Conservation (phyloP, 495 filamentous ascomycete genomes). For the Neurospora sp. region DNA sequence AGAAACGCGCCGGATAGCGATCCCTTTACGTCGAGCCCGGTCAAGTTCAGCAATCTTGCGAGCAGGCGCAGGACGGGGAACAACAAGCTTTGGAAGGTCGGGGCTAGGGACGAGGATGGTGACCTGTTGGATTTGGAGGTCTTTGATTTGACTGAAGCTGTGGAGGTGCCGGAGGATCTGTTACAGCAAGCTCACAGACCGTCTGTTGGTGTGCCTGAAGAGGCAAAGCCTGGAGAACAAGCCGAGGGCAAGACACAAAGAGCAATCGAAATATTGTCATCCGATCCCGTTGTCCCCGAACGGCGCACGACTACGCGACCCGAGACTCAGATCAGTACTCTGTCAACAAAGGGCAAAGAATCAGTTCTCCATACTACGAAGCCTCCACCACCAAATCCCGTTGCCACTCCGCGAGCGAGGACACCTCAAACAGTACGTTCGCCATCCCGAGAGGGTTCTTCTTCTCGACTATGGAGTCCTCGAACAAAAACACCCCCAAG, state of each 20-base stretch:
- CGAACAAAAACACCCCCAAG: neutral
- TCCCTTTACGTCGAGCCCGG: constrained; percentile 25
- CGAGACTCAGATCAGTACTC: neutral
- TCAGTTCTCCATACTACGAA: neutral
- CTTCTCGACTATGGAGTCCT: neutral
- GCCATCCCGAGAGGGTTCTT: neutral
- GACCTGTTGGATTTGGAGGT: constrained; percentile 48
- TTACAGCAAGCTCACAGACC: neutral
- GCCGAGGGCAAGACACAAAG: neutral
- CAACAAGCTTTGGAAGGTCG: constrained; percentile 53
- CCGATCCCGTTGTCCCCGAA: neutral
- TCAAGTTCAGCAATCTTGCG: constrained; percentile 18
- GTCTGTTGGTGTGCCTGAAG: neutral
- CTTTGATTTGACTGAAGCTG: constrained; percentile 44
- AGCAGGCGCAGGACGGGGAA: constrained; percentile 3
- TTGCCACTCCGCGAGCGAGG: neutral
- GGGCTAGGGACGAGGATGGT: constrained; percentile 52
- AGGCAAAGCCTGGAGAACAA: neutral
- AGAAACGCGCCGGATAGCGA: constrained; percentile 26
- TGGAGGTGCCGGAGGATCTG: neutral
- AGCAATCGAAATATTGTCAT: neutral
- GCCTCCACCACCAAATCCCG: neutral
- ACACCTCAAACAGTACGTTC: neutral
- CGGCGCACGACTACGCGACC: neutral
- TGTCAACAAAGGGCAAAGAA: neutral